Base-by-base conservation (phyloP, 1,284 basidiomycete species). In the Vanrija sp. region DNA sequence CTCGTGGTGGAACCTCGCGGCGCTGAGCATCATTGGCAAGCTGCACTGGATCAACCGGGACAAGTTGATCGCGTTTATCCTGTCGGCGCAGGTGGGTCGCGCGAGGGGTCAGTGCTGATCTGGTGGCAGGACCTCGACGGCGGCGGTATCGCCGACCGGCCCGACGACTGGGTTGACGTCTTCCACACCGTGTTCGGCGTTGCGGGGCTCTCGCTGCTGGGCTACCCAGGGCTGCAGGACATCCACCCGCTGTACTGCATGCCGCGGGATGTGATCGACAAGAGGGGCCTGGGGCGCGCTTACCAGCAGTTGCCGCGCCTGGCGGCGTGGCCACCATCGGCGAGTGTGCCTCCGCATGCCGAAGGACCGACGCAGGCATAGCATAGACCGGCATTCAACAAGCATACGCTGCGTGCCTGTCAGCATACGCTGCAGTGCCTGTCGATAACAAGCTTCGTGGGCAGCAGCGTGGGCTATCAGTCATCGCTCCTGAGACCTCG, bases 191-290 rank as follows among this genome's bases (percentile, higher is more conserved):
- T 83, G 8, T 98, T 98, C 67, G 96, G 95, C 0, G 78, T 97
- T 4, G 93, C 93, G 51, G 92, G 91, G 0, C 79, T 98, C 15
- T 93, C 91, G 0, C 78, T 98, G 9, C 79, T 97, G 7, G 90
- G 90, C n/a, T 94, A 93, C 68, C 85, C 88, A 0, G 87, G 84
- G 0, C 75, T 98, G 19, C 79, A 83, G 31, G 86, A 89, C 61
- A 78, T 98, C 23, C 95, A 98, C 71, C 95, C 95, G 0, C 86
- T 97, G 19, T 98, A 94, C 72, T 98, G 94, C 77, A 92, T 98
- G 89, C 95, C 94, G 1, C 85, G 86, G 1, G 70, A 74, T 4
- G 68, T 93, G 12, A 93, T 90, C 22, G 83, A 87, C 67, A 61
- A 61, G 54, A 79, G 76, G 65, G 88, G 87, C 0, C 77, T 93